Evolutionary conservation across 108 stramenopile species (phyloP).

Genomic region (Nitzschia sp.): DNA sequence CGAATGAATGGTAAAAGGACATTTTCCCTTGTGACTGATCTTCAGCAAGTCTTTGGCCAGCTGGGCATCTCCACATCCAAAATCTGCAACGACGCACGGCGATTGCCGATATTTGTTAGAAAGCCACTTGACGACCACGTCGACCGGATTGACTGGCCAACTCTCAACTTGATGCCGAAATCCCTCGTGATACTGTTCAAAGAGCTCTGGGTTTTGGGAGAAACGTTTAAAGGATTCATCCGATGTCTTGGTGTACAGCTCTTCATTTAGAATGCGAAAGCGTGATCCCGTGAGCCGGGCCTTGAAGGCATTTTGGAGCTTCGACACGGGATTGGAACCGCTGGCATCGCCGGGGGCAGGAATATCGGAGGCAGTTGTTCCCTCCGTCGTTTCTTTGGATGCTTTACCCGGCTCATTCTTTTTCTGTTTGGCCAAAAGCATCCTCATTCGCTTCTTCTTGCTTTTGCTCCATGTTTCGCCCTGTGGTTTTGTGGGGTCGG

Average conservation of each 20-base stretch:
- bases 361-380: neutral
- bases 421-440: conserved; percentile 37
- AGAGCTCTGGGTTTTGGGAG: conserved; percentile 85
- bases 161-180: conserved; percentile 93
- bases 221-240: conserved; percentile 77
- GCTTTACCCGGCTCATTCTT: conserved; percentile 1
- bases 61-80: conserved; percentile 99
- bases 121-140: conserved; percentile 81
- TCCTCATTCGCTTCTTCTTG: conserved; percentile 62
- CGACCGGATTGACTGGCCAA: conserved; percentile 98
- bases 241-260: conserved; percentile 92
- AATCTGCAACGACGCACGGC: conserved; percentile 83
- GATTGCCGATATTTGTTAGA: conserved; percentile 28
- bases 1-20: conserved; percentile 82
- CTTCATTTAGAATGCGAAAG: conserved; percentile 97
- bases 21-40: conserved; percentile 16
- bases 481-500: neutral
- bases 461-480: conserved; percentile 54
- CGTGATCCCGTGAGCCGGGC: conserved; percentile 89
- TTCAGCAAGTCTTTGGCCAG: conserved; percentile 75
- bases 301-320: conserved; percentile 50
- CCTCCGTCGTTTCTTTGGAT: neutral
- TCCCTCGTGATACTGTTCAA: conserved; percentile 96
- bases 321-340: neutral
- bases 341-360: neutral